Evolutionary conservation across 1,284 basidiomycete genomes (phyloP).

Genomic region (Cryptococcus sp.): DNA sequence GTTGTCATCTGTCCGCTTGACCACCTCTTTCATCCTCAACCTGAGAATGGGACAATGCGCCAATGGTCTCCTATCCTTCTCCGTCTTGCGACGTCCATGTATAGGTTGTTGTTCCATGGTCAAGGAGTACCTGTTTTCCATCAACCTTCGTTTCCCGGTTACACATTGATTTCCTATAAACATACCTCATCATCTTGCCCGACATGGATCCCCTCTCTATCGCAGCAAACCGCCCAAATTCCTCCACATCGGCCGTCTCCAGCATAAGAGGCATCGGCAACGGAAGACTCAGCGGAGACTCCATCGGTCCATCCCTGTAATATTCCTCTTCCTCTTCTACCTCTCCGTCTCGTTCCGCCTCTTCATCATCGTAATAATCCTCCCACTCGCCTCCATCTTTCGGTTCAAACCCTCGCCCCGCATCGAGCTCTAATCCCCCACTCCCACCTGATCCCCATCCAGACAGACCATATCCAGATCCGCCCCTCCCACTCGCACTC

Average conservation of each 20-base stretch:
- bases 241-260: no score
- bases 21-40: slow-evolving; percentile 18
- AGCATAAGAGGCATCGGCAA: no score
- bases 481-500: not conserved
- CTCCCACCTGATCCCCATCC: not conserved
- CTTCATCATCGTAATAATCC: no score
- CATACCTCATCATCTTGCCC: slow-evolving; percentile 27
- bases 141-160: no score
- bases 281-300: no score
- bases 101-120: slow-evolving; percentile 28
- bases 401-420: not conserved
- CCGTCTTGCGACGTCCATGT: slow-evolving; percentile 28
- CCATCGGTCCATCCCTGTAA: no score
- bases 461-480: not conserved
- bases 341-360: no score
- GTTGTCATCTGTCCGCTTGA: not conserved
- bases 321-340: no score
- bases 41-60: slow-evolving; percentile 30
- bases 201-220: slow-evolving; percentile 19
- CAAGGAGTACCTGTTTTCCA: slow-evolving; percentile 18
- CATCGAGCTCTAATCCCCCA: not conserved
- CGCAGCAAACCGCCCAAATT: slow-evolving; percentile 4
- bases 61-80: slow-evolving; percentile 31
- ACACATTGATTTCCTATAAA: not conserved
- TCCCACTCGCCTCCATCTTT: no score